A percentile compares a stretch with the other conserved stretches of the same genome.
These are phyloP conservation scores for Strobilomyces confusus DNA, from an alignment of 768 basidiomycete genomes.

Conservation along the genomic window DNA sequence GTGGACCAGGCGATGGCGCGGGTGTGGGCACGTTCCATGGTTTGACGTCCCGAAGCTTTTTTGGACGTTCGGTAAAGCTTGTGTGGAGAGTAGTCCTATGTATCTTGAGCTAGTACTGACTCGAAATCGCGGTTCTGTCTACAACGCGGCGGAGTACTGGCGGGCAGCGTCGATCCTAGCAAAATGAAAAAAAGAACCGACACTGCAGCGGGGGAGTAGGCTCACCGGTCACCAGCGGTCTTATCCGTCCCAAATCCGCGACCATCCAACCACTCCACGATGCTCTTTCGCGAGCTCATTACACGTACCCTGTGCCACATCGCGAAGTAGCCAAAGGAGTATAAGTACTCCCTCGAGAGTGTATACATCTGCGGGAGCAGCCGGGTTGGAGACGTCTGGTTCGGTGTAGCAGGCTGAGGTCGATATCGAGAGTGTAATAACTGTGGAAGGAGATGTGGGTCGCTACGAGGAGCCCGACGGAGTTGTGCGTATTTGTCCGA, in stretches of 20 bases:
- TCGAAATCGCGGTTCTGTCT: constrained; percentile 78
- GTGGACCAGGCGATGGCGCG: constrained; percentile 33
- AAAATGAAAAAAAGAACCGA: background rate
- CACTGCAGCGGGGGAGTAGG: background rate
- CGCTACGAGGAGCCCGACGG: constrained; percentile 53
- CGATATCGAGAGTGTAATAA: constrained; percentile 61
- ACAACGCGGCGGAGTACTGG: constrained; percentile 20
- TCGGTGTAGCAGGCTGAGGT: constrained; percentile 75
- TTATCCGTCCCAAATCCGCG: constrained; percentile 26
- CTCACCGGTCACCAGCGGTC: too few species aligned
- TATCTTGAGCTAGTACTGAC: too few species aligned
- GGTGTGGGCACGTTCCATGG: constrained; percentile 44
- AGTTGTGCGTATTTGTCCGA: constrained; percentile 45
- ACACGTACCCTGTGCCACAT: constrained; percentile 86
- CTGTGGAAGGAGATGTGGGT: constrained; percentile 58
- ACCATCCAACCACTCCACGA: constrained; percentile 84
- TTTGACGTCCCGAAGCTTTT: constrained; percentile 67
- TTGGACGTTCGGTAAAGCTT: constrained; percentile 71
- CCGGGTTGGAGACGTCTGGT: constrained; percentile 40
- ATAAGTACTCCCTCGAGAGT: constrained; percentile 76
- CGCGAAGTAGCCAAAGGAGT: constrained; percentile 78
- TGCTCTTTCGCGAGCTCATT: constrained; percentile 70
- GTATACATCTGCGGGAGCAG: constrained; percentile 52
- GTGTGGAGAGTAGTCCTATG: constrained; percentile 66
- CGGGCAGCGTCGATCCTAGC: background rate